Percentiles rank a stretch among this genome's conserved stretches.
phyloP scores from a whole-genome alignment of 2,329 filamentous ascomycete genomes.

The Neofusicoccum parvum region DNA sequence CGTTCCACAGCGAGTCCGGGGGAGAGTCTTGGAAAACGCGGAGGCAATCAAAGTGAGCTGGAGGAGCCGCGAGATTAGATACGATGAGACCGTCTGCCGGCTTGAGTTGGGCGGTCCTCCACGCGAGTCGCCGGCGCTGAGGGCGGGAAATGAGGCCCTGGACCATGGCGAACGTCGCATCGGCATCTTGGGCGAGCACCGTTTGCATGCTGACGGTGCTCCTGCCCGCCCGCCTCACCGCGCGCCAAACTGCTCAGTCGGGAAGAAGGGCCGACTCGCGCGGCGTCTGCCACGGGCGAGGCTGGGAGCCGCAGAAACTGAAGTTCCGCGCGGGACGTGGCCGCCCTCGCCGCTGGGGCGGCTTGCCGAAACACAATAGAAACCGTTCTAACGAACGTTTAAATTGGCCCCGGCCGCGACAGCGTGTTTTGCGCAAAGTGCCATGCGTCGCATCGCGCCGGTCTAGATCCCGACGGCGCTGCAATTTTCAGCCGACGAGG shows the following conservation, averaged over 20 bases:
- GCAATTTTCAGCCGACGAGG: constrained; percentile 7
- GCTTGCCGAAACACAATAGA: constrained; percentile 9
- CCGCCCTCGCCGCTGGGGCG: neutral
- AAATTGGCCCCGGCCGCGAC: constrained; percentile 8
- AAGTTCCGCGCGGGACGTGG: constrained; percentile 8
- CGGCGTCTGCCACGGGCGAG: constrained; percentile 1
- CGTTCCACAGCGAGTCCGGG: constrained; percentile 1
- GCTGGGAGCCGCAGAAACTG: neutral
- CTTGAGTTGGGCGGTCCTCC: neutral
- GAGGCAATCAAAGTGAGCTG: constrained; percentile 15
- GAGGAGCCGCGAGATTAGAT: constrained; percentile 18
- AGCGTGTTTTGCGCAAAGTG: constrained; percentile 12
- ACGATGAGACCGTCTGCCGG: constrained; percentile 21
- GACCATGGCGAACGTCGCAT: constrained; percentile 1
- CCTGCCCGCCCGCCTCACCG: neutral
- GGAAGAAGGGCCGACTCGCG: constrained; percentile 14
- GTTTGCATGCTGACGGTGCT: neutral
- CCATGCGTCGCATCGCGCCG: neutral
- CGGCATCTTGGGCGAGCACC: neutral
- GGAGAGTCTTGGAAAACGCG: constrained; percentile 15
- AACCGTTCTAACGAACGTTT: constrained; percentile 17
- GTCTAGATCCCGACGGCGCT: constrained; percentile 10
- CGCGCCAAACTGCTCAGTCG: neutral
- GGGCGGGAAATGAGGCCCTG: constrained; percentile 13
- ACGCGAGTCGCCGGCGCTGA: constrained; percentile 7